These are phyloP conservation scores for Agastache rugosa DNA, from an alignment of 257 asterid genomes.

Conservation along the genomic window DNA sequence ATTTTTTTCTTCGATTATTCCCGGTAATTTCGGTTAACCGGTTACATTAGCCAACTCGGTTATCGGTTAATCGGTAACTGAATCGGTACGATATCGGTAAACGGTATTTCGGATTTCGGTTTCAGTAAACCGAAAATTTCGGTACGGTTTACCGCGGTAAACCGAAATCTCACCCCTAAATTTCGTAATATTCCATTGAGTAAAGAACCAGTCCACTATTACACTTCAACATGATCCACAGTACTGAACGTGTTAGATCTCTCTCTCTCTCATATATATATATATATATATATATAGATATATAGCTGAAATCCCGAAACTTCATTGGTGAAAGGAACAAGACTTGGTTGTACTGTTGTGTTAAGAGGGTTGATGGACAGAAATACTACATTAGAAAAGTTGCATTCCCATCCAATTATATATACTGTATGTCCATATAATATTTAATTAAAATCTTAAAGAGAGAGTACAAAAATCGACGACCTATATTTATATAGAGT, in stretches of 20 bases:
- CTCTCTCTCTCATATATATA: slow-evolving; percentile 18
- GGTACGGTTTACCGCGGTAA: too few relatives aligned
- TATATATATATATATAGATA: too few relatives aligned
- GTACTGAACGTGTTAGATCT: slow-evolving; percentile 47
- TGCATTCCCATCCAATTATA: slow-evolving; percentile 27
- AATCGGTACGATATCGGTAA: too few relatives aligned
- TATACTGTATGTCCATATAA: background rate
- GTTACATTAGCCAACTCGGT: too few relatives aligned
- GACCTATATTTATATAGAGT: slow-evolving; percentile 45
- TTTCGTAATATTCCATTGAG: slow-evolving; percentile 29
- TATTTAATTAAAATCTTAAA: background rate
- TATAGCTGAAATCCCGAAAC: slow-evolving; percentile 65
- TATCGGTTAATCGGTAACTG: too few relatives aligned
- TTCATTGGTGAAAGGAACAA: slow-evolving; percentile 54
- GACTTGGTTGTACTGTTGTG: slow-evolving; percentile 30
- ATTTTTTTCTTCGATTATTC: too few relatives aligned
- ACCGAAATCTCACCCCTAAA: too few relatives aligned
- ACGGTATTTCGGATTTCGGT: too few relatives aligned
- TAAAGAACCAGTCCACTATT: slow-evolving; percentile 47
- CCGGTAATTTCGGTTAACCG: too few relatives aligned
- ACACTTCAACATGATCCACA: slow-evolving; percentile 61
- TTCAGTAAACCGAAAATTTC: too few relatives aligned
- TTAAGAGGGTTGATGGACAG: background rate
- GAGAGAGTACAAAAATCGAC: background rate
- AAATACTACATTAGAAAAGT: slow-evolving; percentile 26